Percentiles rank a stretch among this genome's conserved stretches.
phyloP scores from a whole-genome alignment of 2,329 filamentous ascomycete species.

The Ophiostoma piceae region DNA sequence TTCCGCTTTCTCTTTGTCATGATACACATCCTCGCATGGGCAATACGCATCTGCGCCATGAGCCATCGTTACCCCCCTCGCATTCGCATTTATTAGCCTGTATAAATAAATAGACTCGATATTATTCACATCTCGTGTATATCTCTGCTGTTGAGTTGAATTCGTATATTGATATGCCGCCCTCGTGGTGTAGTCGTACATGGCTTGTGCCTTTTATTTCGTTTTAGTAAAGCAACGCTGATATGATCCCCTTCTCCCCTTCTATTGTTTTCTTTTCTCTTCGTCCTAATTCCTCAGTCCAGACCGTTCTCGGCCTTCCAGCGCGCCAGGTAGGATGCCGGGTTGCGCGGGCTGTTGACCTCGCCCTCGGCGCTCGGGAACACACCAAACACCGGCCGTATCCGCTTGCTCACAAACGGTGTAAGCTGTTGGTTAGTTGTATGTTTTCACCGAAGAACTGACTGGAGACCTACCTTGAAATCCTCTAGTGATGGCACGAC shows the following conservation, averaged over 20 bases:
- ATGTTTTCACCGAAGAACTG: neutral
- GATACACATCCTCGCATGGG: neutral
- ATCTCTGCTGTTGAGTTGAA: neutral
- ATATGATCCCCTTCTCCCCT: neutral
- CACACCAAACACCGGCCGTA: constrained; percentile 45
- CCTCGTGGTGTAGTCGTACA: constrained; percentile 8
- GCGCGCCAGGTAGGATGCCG: constrained; percentile 56
- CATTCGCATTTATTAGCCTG: neutral
- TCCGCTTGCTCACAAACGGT: constrained; percentile 65
- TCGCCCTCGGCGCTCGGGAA: constrained; percentile 47
- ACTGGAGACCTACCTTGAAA: constrained; percentile 57
- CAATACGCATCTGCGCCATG: neutral
- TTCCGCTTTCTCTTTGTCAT: neutral
- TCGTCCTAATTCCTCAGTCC: constrained; percentile 37
- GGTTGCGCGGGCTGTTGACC: constrained; percentile 51
- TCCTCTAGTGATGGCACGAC: constrained; percentile 62
- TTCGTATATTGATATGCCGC: neutral
- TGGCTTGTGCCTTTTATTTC: neutral
- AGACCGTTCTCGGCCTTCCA: constrained; percentile 66
- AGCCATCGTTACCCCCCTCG: neutral
- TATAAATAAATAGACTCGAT: neutral
- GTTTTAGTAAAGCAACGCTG: constrained; percentile 21
- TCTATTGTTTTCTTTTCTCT: neutral
- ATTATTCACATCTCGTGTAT: neutral
- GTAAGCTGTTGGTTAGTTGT: constrained; percentile 56